phyloP scores from a whole-genome alignment of 768 basidiomycete genomes.

The Wakefieldia striispora region DNA sequence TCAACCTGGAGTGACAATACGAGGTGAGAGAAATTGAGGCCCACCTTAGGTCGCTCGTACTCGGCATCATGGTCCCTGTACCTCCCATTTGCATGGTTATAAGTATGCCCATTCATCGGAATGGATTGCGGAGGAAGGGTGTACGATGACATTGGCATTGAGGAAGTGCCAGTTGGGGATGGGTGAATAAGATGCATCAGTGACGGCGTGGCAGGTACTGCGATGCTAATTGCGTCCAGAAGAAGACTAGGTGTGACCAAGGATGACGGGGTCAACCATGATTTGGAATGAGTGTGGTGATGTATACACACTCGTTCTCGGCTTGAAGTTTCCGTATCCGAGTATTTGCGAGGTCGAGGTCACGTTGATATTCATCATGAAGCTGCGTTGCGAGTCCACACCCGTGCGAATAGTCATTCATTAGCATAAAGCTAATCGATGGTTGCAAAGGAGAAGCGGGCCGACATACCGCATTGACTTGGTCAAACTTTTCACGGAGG shows the following conservation, averaged over 20 bases:
- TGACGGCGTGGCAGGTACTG: constrained; percentile 32
- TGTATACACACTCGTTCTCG: constrained; percentile 30
- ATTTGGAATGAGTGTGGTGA: neutral
- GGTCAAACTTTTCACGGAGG: constrained; percentile 33
- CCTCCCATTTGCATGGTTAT: constrained; percentile 26
- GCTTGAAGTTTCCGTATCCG: constrained; percentile 30
- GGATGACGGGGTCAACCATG: neutral
- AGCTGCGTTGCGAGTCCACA: constrained; percentile 4
- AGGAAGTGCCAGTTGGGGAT: constrained; percentile 23
- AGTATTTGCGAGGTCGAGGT: constrained; percentile 27
- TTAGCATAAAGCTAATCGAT: neutral
- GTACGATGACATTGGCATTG: constrained; percentile 13
- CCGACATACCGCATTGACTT: constrained; percentile 30
- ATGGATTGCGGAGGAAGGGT: constrained; percentile 7
- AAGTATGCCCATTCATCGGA: constrained; percentile 25
- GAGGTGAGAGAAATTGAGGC: neutral
- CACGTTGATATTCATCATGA: constrained; percentile 26
- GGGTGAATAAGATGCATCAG: constrained; percentile 31
- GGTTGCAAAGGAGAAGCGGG: neutral
- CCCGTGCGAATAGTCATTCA: neutral
- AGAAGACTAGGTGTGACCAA: constrained; percentile 22
- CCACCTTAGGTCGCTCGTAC: constrained; percentile 20
- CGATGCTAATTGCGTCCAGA: constrained; percentile 33
- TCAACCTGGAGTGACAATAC: neutral
- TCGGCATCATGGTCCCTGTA: constrained; percentile 27